Evolutionary conservation across 768 basidiomycete species (phyloP).

Genomic region (Hericium erinaceus): DNA sequence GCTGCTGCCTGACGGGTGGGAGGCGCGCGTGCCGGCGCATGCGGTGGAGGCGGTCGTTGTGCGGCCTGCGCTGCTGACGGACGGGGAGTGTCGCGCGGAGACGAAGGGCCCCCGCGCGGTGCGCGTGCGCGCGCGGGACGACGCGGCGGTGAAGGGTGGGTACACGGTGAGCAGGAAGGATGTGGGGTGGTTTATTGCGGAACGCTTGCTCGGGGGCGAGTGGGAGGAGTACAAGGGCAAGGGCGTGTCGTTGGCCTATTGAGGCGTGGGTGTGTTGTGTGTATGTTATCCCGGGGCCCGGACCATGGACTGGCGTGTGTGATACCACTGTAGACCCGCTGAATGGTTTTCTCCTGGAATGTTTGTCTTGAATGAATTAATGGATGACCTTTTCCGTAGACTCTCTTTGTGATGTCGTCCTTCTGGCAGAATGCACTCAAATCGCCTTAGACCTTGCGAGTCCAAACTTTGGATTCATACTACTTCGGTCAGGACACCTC

Average conservation of each 20-base stretch:
- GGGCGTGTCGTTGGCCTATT: slow-evolving; percentile 43
- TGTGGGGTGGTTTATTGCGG: slow-evolving; percentile 55
- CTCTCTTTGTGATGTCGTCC: too few relatives aligned
- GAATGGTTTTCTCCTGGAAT: too few relatives aligned
- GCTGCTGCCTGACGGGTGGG: slow-evolving; percentile 40
- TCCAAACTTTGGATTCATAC: too few relatives aligned
- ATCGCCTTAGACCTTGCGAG: too few relatives aligned
- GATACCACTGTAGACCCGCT: too few relatives aligned
- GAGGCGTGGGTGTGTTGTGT: slow-evolving; percentile 13
- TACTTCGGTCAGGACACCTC: too few relatives aligned
- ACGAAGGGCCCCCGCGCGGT: slow-evolving; percentile 31
- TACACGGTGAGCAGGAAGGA: slow-evolving; percentile 56
- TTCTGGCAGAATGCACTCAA: too few relatives aligned
- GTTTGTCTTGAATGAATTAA: too few relatives aligned
- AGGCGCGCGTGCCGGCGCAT: slow-evolving; percentile 25
- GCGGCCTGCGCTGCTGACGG: slow-evolving; percentile 48
- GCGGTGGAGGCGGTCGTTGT: slow-evolving; percentile 41
- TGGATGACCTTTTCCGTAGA: too few relatives aligned
- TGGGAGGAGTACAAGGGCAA: slow-evolving; percentile 50
- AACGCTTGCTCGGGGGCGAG: slow-evolving; percentile 26
- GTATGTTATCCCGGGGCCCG: not conserved
- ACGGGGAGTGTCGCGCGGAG: slow-evolving; percentile 37
- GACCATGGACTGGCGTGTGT: too few relatives aligned
- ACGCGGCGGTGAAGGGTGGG: slow-evolving; percentile 21
- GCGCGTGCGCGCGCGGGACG: slow-evolving; percentile 22